A percentile compares a stretch with the other conserved stretches of the same genome.
phyloP scores from a whole-genome alignment of 2,329 filamentous ascomycete species.

The Chaetomium globosum region DNA sequence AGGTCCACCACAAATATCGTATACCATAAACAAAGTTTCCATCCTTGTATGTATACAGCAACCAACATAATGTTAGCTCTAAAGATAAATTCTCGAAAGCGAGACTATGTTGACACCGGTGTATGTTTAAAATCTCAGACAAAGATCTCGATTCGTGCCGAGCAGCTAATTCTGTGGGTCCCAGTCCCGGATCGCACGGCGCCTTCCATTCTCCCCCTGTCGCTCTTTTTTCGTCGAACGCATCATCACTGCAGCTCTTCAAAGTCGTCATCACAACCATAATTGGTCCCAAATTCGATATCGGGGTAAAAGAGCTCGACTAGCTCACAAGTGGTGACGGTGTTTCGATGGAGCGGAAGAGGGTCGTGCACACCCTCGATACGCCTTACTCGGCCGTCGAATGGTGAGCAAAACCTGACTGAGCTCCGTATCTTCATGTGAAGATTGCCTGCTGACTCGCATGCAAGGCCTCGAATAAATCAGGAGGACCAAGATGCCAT shows the following conservation, averaged over 20 bases:
- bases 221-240: neutral
- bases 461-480: slow-evolving; percentile 62
- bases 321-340: neutral
- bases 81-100: neutral
- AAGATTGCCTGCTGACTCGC: neutral
- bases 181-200: neutral
- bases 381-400: slow-evolving; percentile 56
- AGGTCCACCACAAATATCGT: no score
- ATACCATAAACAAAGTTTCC: no score
- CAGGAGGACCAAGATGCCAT: slow-evolving; percentile 64
- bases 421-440: neutral
- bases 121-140: neutral
- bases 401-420: slow-evolving; percentile 28
- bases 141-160: neutral
- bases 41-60: no score
- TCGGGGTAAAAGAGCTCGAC: neutral
- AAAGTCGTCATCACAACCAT: neutral
- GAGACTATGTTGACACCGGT: neutral
- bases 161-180: neutral
- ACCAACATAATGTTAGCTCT: neutral
- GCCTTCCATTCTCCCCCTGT: neutral
- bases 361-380: slow-evolving; percentile 56
- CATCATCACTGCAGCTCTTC: no score
- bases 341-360: slow-evolving; percentile 56
- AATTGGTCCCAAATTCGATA: neutral